phyloP scores from a whole-genome alignment of 148 eudicot species.

The Fagopyrum tataricum region DNA sequence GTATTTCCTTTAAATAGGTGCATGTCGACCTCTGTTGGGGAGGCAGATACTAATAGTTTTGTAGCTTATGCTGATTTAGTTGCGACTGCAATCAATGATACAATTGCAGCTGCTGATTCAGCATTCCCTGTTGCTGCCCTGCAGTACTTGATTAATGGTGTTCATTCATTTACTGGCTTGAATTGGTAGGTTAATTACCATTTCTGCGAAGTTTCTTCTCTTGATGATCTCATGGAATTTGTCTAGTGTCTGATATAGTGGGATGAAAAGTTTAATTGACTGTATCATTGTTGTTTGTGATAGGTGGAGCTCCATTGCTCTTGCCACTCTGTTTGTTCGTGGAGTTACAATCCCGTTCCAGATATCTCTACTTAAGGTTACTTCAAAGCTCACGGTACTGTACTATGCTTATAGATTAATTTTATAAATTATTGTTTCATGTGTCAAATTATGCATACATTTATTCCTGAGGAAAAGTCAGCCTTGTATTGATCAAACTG shows the following conservation, averaged over 20 bases:
- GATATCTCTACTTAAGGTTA: conserved; percentile 66
- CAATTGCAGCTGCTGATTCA: conserved; percentile 11
- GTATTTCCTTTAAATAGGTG: conserved; percentile 27
- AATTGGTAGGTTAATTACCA: conserved; percentile 40
- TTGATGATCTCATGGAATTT: background rate
- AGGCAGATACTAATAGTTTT: conserved; percentile 31
- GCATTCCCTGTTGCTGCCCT: conserved; percentile 49
- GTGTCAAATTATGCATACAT: background rate
- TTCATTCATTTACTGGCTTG: conserved; percentile 57
- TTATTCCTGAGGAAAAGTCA: too few species aligned
- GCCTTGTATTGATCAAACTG: too few species aligned
- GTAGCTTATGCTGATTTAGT: conserved; percentile 26
- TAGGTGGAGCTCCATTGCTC: conserved; percentile 84
- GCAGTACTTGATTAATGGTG: conserved; percentile 67
- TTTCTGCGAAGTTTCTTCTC: background rate
- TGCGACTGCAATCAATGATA: conserved; percentile 40
- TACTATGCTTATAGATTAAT: background rate
- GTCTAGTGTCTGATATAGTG: too few species aligned
- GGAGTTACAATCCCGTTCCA: conserved; percentile 49
- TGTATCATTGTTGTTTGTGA: background rate
- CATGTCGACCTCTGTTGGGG: conserved; percentile 49
- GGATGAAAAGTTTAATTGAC: background rate
- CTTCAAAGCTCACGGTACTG: conserved; percentile 63
- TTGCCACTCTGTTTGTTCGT: conserved; percentile 73
- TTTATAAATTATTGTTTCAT: background rate